Percentiles rank a stretch among this genome's conserved stretches.
These are phyloP conservation scores for Liquidambar formosana DNA, from an alignment of 164 flowering plant species.

Conservation along the genomic window DNA sequence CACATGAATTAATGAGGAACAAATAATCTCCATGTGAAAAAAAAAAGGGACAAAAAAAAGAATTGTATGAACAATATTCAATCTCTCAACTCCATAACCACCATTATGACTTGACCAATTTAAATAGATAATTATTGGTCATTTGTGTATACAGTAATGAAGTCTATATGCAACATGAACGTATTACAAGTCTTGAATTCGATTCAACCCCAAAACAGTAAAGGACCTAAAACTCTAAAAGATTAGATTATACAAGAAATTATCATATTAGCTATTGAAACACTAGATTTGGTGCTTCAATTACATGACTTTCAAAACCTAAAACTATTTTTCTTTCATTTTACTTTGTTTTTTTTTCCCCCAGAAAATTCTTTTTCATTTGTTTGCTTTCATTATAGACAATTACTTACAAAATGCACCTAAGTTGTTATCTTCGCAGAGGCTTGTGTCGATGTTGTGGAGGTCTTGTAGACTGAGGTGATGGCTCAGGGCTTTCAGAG, in stretches of 20 bases:
- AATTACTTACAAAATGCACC: conserved; percentile 13
- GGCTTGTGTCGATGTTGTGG: conserved; percentile 23
- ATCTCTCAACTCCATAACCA: too few species aligned
- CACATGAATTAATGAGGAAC: too few species aligned
- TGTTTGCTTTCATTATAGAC: conserved; percentile 17
- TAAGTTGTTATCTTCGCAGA: conserved; percentile 13
- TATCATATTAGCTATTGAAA: not conserved
- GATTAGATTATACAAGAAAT: not conserved
- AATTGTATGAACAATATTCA: too few species aligned
- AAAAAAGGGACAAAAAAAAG: too few species aligned
- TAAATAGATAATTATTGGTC: too few species aligned
- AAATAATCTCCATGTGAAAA: too few species aligned
- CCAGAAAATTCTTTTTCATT: not conserved
- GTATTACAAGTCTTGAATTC: not conserved
- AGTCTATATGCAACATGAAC: too few species aligned
- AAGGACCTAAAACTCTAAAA: not conserved
- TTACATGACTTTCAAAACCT: not conserved
- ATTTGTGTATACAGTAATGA: too few species aligned
- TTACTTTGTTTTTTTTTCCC: not conserved
- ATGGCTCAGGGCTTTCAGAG: conserved; percentile 32
- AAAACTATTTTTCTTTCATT: not conserved
- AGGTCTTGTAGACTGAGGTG: conserved; percentile 18
- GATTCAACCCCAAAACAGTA: not conserved
- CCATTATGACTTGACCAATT: too few species aligned
- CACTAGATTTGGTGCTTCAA: not conserved